These are phyloP conservation scores for Curvularia sp. DNA, from an alignment of 2,329 filamentous ascomycete genomes.

Conservation along the genomic window DNA sequence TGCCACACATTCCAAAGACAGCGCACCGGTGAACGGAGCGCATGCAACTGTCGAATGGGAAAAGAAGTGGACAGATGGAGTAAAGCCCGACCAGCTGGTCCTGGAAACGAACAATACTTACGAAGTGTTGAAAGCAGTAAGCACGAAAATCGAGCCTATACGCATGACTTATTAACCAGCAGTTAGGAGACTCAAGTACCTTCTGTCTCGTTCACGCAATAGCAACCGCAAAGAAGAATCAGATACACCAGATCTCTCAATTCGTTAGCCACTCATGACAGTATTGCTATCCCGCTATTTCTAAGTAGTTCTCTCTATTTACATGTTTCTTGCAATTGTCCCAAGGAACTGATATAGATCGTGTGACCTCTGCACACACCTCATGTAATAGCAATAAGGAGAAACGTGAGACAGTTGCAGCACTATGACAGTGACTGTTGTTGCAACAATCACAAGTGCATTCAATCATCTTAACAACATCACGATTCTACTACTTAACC, in stretches of 20 bases:
- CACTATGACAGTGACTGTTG: not conserved
- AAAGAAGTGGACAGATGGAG: conserved; percentile 23
- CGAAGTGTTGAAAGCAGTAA: conserved; percentile 19
- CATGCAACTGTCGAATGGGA: conserved; percentile 21
- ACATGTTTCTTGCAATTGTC: not conserved
- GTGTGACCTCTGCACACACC: no score
- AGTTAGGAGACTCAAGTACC: conserved; percentile 11
- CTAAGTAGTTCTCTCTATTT: not conserved
- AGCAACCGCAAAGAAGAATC: not conserved
- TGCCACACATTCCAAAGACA: conserved; percentile 2
- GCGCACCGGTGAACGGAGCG: conserved; percentile 11
- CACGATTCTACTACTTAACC: no score
- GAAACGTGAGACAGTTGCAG: not conserved
- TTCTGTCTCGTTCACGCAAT: not conserved
- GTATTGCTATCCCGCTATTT: not conserved
- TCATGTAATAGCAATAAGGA: not conserved
- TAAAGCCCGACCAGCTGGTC: conserved; percentile 10
- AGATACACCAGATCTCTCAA: not conserved
- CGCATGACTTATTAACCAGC: not conserved
- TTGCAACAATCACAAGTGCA: not conserved
- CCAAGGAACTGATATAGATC: no score
- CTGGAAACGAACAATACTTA: conserved; percentile 14
- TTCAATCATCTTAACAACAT: no score
- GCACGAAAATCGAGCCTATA: not conserved
- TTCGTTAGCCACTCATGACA: no score